A percentile compares a stretch with the other conserved stretches of the same genome.
phyloP scores from a whole-genome alignment of 257 asterid genomes.

The Solanum clarkiae region DNA sequence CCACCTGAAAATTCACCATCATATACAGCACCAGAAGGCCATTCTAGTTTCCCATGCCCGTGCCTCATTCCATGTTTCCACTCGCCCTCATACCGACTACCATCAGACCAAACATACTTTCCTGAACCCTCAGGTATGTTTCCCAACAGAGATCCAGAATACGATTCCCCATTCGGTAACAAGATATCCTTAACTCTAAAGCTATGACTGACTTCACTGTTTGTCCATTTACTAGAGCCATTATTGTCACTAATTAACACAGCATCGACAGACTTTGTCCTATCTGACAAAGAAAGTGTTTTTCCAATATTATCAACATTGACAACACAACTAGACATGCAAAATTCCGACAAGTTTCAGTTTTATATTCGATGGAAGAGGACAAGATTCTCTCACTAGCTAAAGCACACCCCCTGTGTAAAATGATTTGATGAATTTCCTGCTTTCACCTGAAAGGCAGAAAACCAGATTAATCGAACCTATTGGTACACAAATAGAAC shows the following conservation, averaged over 20 bases:
- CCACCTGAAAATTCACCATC: conserved; percentile 89
- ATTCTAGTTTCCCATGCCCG: conserved; percentile 66
- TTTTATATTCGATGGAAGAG: not conserved
- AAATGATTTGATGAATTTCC: not conserved
- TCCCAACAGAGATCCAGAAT: conserved; percentile 54
- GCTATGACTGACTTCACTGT: conserved; percentile 37
- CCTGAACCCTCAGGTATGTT: conserved; percentile 74
- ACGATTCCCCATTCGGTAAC: conserved; percentile 48
- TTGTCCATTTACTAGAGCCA: conserved; percentile 10
- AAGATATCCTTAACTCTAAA: conserved; percentile 33
- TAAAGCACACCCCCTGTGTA: not conserved
- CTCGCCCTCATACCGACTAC: conserved; percentile 73
- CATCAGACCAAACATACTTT: conserved; percentile 72
- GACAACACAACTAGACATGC: conserved; percentile 93
- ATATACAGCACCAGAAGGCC: conserved; percentile 73
- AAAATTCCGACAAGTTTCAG: conserved; percentile 34
- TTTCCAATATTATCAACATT: conserved; percentile 31
- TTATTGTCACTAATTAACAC: conserved; percentile 19
- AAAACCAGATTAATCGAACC: not conserved
- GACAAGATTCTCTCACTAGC: not conserved
- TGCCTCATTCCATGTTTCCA: conserved; percentile 93
- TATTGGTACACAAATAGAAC: not conserved
- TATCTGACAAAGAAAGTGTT: conserved; percentile 43
- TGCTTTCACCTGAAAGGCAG: not conserved
- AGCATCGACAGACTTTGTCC: conserved; percentile 44